Conservation (phyloP, 257 asterid genomes). For the Solanum okadae region DNA sequence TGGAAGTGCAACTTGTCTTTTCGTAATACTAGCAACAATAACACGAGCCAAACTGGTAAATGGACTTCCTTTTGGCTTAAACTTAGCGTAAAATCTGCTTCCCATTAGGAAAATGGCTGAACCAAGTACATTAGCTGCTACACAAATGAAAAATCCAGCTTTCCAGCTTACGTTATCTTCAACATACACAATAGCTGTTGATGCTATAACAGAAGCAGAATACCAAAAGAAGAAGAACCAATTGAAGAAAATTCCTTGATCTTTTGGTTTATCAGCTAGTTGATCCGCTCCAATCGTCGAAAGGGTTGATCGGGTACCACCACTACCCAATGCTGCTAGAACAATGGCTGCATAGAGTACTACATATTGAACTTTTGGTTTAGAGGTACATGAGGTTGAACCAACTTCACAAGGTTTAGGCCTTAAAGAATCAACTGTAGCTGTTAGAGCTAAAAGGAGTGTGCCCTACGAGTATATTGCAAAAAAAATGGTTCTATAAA, state of each 20-base stretch:
- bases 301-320: conserved; percentile 28
- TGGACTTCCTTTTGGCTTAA: conserved; percentile 12
- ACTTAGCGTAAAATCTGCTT: conserved; percentile 7
- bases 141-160: conserved; percentile 23
- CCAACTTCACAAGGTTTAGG: conserved; percentile 18
- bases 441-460: conserved; percentile 26
- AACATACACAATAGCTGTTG: conserved; percentile 31
- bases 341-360: conserved; percentile 20
- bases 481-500: no score
- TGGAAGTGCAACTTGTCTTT: not conserved
- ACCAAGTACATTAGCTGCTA: conserved; percentile 13
- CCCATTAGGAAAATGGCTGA: conserved; percentile 26
- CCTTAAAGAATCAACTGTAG: conserved; percentile 19
- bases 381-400: conserved; percentile 11
- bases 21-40: conserved; percentile 2
- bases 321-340: conserved; percentile 18
- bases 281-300: conserved; percentile 48
- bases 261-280: conserved; percentile 5
- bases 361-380: conserved; percentile 21
- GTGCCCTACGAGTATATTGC: conserved; percentile 20
- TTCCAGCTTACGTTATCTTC: conserved; percentile 41
- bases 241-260: conserved; percentile 26
- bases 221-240: conserved; percentile 37
- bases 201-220: not conserved
- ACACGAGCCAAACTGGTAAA: conserved; percentile 4